These are phyloP conservation scores for Haplosporangium gracile DNA, from an alignment of 192 early-diverging fungal species.

Conservation along the genomic window DNA sequence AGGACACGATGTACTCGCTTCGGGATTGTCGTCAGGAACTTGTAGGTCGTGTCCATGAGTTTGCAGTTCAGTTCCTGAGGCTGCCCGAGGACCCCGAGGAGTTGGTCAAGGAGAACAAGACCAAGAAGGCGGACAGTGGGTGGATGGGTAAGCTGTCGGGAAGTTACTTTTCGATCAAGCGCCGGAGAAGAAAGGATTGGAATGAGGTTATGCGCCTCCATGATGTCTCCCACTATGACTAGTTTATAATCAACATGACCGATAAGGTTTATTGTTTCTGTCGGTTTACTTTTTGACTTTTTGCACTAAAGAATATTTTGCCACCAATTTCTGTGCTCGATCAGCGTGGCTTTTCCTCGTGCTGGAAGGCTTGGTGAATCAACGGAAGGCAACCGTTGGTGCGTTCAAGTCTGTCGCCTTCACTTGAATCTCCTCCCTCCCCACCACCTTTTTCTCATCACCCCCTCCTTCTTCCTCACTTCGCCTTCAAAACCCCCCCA, in stretches of 20 bases:
- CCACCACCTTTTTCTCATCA: too few relatives aligned
- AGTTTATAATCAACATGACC: not conserved
- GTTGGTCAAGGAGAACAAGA: conserved; percentile 48
- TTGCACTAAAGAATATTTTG: not conserved
- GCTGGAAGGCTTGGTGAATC: not conserved
- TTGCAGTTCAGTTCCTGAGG: conserved; percentile 45
- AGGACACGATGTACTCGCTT: conserved; percentile 43
- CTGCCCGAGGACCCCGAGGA: conserved; percentile 58
- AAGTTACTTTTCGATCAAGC: conserved; percentile 58
- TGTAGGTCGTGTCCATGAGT: conserved; percentile 34
- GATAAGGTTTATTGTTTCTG: not conserved
- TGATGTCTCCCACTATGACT: conserved; percentile 56
- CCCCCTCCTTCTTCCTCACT: too few relatives aligned
- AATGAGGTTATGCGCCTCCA: conserved; percentile 59
- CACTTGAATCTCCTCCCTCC: too few relatives aligned
- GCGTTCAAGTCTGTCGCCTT: too few relatives aligned
- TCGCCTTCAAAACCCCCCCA: too few relatives aligned
- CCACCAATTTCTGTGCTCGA: not conserved
- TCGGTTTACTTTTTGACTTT: too few relatives aligned
- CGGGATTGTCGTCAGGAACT: conserved; percentile 34
- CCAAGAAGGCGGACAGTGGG: conserved; percentile 38
- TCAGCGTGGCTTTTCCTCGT: not conserved
- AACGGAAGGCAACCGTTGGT: not conserved
- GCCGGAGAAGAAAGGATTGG: conserved; percentile 61
- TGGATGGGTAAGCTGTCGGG: conserved; percentile 45